Percentiles rank a stretch among this genome's conserved stretches.
These are phyloP conservation scores for Protomyces macrosporus DNA, from an alignment of 1,139 yeast genomes.

Conservation along the genomic window DNA sequence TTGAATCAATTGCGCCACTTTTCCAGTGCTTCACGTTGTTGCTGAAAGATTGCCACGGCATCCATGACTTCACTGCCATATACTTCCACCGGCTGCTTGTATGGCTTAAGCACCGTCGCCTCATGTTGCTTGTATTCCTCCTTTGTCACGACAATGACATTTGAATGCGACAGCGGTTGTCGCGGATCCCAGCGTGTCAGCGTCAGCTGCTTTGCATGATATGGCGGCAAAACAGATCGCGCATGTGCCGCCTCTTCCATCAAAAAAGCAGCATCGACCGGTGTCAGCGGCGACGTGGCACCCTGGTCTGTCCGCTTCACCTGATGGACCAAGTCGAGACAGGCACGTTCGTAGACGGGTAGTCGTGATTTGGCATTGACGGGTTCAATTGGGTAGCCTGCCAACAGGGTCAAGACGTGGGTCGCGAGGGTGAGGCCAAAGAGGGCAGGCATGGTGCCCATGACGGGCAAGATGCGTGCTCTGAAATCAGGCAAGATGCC, in stretches of 20 bases:
- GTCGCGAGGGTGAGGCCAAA: constrained; percentile 90
- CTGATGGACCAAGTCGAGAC: constrained; percentile 81
- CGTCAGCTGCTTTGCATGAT: constrained; percentile 69
- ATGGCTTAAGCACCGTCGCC: constrained; percentile 36
- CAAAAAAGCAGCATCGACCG: constrained; percentile 69
- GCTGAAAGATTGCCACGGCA: not conserved
- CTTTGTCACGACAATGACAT: constrained; percentile 79
- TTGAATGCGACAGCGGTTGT: constrained; percentile 51
- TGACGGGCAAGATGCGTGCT: constrained; percentile 85
- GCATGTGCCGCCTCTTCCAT: constrained; percentile 91
- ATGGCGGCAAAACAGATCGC: constrained; percentile 54
- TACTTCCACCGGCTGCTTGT: not conserved
- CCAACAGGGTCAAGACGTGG: constrained; percentile 65
- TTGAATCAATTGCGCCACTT: not conserved
- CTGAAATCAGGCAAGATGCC: constrained; percentile 85
- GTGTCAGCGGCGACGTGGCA: constrained; percentile 45
- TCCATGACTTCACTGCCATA: not conserved
- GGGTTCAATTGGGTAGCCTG: constrained; percentile 58
- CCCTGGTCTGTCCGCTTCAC: constrained; percentile 58
- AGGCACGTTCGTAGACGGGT: constrained; percentile 73
- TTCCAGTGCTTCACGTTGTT: not conserved
- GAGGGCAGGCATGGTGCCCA: constrained; percentile 95
- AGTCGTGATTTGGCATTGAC: constrained; percentile 86
- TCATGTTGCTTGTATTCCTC: constrained; percentile 83
- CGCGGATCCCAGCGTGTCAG: constrained; percentile 77